A percentile compares a stretch with the other conserved stretches of the same genome.
phyloP scores from a whole-genome alignment of 805 yeast species.

The Lipomyces yamadae region DNA sequence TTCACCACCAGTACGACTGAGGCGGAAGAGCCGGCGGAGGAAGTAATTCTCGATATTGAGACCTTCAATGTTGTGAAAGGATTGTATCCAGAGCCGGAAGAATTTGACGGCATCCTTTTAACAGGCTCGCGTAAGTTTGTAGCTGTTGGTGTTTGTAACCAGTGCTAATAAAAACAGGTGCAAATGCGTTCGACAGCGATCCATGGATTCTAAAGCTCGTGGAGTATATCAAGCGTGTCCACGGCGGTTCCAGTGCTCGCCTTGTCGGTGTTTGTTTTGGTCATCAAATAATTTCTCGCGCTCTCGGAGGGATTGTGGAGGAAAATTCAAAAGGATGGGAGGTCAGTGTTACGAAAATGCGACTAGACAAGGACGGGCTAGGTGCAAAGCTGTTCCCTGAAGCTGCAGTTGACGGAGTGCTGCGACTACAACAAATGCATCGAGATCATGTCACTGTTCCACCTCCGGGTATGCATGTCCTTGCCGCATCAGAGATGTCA shows the following conservation, averaged over 20 bases:
- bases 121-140: constrained; percentile 46
- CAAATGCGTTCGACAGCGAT: constrained; percentile 44
- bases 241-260: constrained; percentile 13
- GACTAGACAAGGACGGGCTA: constrained; percentile 49
- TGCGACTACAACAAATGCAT: constrained; percentile 61
- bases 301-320: constrained; percentile 64
- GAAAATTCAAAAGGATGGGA: constrained; percentile 75
- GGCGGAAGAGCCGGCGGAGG: constrained; percentile 37
- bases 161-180: constrained; percentile 29
- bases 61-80: constrained; percentile 43
- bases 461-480: constrained; percentile 47
- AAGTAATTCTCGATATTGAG: constrained; percentile 23
- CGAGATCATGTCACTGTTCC: constrained; percentile 57
- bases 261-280: constrained; percentile 83
- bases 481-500: constrained; percentile 62
- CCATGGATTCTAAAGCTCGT: constrained; percentile 47
- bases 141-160: constrained; percentile 17
- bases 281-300: constrained; percentile 75
- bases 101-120: constrained; percentile 45
- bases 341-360: constrained; percentile 60
- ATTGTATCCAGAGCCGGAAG: constrained; percentile 41
- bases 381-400: constrained; percentile 47
- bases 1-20: constrained; percentile 38
- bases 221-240: constrained; percentile 38
- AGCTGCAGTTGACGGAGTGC: constrained; percentile 39